Conservation (phyloP, 495 filamentous ascomycete genomes). For the Daldinia vernicosa region DNA sequence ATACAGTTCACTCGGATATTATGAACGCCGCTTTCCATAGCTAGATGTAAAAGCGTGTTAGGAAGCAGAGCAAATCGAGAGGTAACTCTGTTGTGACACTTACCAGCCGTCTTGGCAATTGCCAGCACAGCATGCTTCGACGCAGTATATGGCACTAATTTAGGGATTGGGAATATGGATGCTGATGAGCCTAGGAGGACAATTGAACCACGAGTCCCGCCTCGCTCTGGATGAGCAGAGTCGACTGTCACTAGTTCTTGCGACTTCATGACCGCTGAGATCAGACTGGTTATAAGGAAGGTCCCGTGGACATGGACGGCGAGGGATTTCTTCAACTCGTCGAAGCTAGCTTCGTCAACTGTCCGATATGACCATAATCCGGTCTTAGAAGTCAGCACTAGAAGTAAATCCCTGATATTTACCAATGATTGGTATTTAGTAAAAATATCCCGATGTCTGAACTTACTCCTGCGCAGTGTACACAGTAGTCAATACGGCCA, state of each 20-base stretch:
- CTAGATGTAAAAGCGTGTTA: constrained; percentile 45
- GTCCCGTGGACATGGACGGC: constrained; percentile 14
- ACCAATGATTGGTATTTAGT: neutral
- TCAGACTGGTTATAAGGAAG: constrained; percentile 18
- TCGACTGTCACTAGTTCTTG: constrained; percentile 13
- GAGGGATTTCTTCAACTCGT: constrained; percentile 16
- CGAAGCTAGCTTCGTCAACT: neutral
- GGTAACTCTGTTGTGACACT: neutral
- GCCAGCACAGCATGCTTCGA: constrained; percentile 61
- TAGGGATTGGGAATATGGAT: constrained; percentile 43
- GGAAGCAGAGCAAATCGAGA: neutral
- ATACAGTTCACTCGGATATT: constrained; percentile 57
- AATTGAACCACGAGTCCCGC: constrained; percentile 53
- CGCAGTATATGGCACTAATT: constrained; percentile 52
- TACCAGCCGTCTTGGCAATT: constrained; percentile 57
- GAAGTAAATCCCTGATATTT: neutral
- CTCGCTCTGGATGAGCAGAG: constrained; percentile 5
- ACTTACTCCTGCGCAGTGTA: constrained; percentile 52
- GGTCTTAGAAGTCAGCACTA: constrained; percentile 1
- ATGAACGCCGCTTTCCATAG: constrained; percentile 44
- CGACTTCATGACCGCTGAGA: constrained; percentile 14
- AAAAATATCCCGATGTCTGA: neutral
- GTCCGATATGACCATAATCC: neutral
- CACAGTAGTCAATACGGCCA: constrained; percentile 51
- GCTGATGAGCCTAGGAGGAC: constrained; percentile 58